Percentiles rank a stretch among this genome's conserved stretches.
These are phyloP conservation scores for Cercospora sesami DNA, from an alignment of 2,329 filamentous ascomycete genomes.

Conservation along the genomic window DNA sequence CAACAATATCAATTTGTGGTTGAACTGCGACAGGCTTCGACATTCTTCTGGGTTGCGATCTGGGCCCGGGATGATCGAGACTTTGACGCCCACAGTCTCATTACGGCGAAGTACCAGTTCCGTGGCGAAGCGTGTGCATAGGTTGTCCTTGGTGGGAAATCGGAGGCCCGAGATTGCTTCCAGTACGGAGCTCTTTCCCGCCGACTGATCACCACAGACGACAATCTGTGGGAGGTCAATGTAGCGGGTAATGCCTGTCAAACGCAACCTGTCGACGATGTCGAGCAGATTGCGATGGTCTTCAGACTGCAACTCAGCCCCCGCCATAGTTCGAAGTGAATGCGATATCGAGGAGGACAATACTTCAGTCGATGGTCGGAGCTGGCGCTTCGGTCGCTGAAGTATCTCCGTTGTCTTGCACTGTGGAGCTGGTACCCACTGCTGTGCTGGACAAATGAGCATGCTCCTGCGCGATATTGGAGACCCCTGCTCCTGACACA, in stretches of 20 bases:
- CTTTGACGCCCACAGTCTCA: background rate
- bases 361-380: background rate
- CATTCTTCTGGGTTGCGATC: slow-evolving; percentile 2
- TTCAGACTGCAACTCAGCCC: background rate
- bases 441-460: background rate
- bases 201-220: slow-evolving; percentile 60
- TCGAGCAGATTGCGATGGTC: background rate
- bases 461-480: background rate
- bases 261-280: background rate
- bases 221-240: slow-evolving; percentile 41
- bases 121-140: slow-evolving; percentile 53
- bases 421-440: background rate
- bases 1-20: background rate
- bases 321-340: background rate
- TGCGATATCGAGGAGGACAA: background rate
- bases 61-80: slow-evolving; percentile 11
- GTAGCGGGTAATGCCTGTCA: background rate
- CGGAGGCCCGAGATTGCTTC: slow-evolving; percentile 62
- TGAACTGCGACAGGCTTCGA: background rate
- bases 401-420: background rate
- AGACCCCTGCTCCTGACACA: background rate
- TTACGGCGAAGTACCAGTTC: slow-evolving; percentile 29
- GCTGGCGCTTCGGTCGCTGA: background rate
- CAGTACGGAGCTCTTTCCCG: slow-evolving; percentile 63
- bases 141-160: slow-evolving; percentile 56